Conservation (phyloP, 805 yeast species). For the Dipodascus geniculatus region DNA sequence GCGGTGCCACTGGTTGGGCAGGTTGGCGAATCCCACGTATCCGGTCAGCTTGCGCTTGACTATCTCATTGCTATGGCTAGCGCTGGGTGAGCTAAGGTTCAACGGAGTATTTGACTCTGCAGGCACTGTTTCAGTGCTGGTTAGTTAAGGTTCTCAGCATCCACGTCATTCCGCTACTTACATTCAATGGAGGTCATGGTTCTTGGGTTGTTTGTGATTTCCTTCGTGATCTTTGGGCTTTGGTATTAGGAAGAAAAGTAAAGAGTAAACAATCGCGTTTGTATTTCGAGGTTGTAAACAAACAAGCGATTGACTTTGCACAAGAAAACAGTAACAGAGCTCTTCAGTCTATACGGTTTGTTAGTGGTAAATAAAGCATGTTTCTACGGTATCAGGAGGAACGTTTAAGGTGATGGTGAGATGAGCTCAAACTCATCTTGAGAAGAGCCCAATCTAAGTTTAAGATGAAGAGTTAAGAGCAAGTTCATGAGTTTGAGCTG, state of each 20-base stretch:
- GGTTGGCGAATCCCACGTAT: conserved; percentile 92
- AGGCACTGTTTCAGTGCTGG: neutral
- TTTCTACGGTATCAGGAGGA: too few relatives aligned
- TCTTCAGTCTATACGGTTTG: too few relatives aligned
- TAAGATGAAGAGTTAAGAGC: too few relatives aligned
- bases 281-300: too few relatives aligned
- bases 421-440: too few relatives aligned
- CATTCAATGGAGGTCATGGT: neutral
- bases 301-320: too few relatives aligned
- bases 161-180: neutral
- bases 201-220: too few relatives aligned
- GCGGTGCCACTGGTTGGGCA: conserved; percentile 98
- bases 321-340: neutral
- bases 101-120: neutral
- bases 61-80: neutral
- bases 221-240: neutral
- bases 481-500: too few relatives aligned
- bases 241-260: neutral
- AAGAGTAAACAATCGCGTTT: neutral
- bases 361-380: too few relatives aligned
- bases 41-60: conserved; percentile 59
- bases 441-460: too few relatives aligned
- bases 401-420: too few relatives aligned
- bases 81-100: neutral
- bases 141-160: neutral